These are phyloP conservation scores for Metschnikowia amazonensis DNA, from an alignment of 805 yeast species.

Conservation along the genomic window DNA sequence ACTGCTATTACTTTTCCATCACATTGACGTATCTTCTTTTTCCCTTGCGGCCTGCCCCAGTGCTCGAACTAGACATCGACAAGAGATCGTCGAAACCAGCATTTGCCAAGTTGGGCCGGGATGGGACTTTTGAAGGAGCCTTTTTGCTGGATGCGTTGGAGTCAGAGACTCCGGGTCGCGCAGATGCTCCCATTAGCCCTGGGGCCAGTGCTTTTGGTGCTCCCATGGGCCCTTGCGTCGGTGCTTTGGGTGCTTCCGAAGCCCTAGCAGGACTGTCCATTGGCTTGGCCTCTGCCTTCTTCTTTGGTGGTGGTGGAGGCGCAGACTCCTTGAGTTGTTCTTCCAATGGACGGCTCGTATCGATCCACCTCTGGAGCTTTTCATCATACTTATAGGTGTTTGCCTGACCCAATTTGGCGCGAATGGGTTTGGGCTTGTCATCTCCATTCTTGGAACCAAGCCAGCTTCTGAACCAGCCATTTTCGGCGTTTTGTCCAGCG, in stretches of 20 bases:
- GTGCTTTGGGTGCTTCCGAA: constrained; percentile 11
- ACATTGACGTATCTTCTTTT: constrained; percentile 20
- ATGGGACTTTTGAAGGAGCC: constrained; percentile 14
- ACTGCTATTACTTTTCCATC: constrained; percentile 11
- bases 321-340: constrained; percentile 53
- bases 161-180: constrained; percentile 38
- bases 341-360: constrained; percentile 61
- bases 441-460: constrained; percentile 39
- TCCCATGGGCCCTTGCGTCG: no score
- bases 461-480: constrained; percentile 50
- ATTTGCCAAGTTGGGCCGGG: constrained; percentile 27
- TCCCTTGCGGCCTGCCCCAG: constrained; percentile 15
- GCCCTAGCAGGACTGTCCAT: background rate
- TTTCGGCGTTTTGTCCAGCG: constrained; percentile 20
- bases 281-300: constrained; percentile 22
- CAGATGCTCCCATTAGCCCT: background rate
- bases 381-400: constrained; percentile 77
- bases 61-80: constrained; percentile 18
- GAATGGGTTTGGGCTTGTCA: constrained; percentile 61
- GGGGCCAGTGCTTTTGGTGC: background rate
- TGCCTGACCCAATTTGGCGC: constrained; percentile 79
- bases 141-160: constrained; percentile 58
- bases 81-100: constrained; percentile 42
- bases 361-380: constrained; percentile 81
- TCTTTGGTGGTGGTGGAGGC: constrained; percentile 65